phyloP scores from a whole-genome alignment of 1,284 basidiomycete genomes.

The Papiliotrema laurentii region DNA sequence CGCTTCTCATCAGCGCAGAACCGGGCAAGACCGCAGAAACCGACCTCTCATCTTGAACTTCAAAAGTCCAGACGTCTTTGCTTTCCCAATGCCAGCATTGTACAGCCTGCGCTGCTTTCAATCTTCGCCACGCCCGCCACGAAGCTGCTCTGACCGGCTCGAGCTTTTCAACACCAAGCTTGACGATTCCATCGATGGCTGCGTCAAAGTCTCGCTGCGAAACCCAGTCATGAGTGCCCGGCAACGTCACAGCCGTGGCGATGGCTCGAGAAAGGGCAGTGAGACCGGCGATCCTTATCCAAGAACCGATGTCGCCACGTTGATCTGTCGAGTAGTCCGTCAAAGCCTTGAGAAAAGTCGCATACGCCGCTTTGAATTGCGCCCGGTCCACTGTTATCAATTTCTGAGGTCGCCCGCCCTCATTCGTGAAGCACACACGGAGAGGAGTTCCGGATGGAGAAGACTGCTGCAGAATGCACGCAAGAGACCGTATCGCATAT shows the following conservation, averaged over 20 bases:
- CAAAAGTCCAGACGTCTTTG: slow-evolving; percentile 5
- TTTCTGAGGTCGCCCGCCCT: not conserved
- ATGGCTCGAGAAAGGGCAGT: slow-evolving; percentile 49
- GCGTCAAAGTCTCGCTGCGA: slow-evolving; percentile 58
- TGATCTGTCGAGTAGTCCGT: slow-evolving; percentile 90
- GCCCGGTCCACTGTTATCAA: slow-evolving; percentile 14
- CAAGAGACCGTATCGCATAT: slow-evolving; percentile 20
- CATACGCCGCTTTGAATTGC: slow-evolving; percentile 16
- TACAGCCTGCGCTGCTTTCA: slow-evolving; percentile 50
- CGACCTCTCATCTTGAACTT: slow-evolving; percentile 2
- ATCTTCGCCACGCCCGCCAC: slow-evolving; percentile 58
- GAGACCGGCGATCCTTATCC: slow-evolving; percentile 82
- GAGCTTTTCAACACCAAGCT: slow-evolving; percentile 84
- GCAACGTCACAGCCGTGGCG: slow-evolving; percentile 8
- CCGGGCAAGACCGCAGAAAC: slow-evolving; percentile 3
- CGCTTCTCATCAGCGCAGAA: slow-evolving; percentile 54
- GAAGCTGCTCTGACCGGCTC: slow-evolving; percentile 82
- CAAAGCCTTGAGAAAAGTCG: slow-evolving; percentile 57
- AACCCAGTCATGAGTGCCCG: slow-evolving; percentile 32
- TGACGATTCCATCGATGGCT: slow-evolving; percentile 66
- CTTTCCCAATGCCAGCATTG: slow-evolving; percentile 43
- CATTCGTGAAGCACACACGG: slow-evolving; percentile 10
- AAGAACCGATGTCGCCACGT: slow-evolving; percentile 95
- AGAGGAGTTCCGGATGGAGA: slow-evolving; percentile 5
- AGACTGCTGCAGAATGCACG: not conserved